These are phyloP conservation scores for Calonectria pseudoturangicola DNA, from an alignment of 2,329 filamentous ascomycete species.

Conservation along the genomic window DNA sequence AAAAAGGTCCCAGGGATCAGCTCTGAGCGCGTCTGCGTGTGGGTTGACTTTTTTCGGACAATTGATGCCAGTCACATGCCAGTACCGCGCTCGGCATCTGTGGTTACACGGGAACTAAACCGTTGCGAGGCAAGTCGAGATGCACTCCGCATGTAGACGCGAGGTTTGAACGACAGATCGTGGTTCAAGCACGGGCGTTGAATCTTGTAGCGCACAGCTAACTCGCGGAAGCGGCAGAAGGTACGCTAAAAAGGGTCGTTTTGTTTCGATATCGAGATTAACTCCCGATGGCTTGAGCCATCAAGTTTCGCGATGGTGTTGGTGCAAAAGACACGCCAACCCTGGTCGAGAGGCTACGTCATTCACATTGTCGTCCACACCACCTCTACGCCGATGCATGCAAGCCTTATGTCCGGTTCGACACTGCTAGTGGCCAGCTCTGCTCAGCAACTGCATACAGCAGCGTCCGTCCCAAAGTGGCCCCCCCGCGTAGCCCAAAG, in stretches of 20 bases:
- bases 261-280: slow-evolving; percentile 8
- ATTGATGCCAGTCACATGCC: slow-evolving; percentile 13
- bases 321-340: slow-evolving; percentile 5
- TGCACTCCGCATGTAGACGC: slow-evolving; percentile 22
- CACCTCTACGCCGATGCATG: slow-evolving; percentile 15
- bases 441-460: slow-evolving; percentile 33
- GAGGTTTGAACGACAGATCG: slow-evolving; percentile 4
- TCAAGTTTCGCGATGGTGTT: slow-evolving; percentile 17
- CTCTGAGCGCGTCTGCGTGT: background rate
- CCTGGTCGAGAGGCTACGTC: slow-evolving; percentile 19
- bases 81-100: slow-evolving; percentile 8
- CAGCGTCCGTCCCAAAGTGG: slow-evolving; percentile 28
- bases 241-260: background rate
- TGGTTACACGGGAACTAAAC: slow-evolving; percentile 18
- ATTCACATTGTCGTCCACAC: slow-evolving; percentile 9
- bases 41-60: slow-evolving; percentile 21
- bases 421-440: slow-evolving; percentile 1
- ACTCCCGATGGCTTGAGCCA: slow-evolving; percentile 18
- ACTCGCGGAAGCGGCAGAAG: background rate
- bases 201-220: background rate
- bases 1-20: background rate
- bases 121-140: slow-evolving; percentile 19
- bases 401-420: slow-evolving; percentile 25
- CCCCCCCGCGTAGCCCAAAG: slow-evolving; percentile 17
- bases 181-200: slow-evolving; percentile 16